Evolutionary conservation across 345 rosid species (phyloP).

Genomic region (Pugionium cornutum): DNA sequence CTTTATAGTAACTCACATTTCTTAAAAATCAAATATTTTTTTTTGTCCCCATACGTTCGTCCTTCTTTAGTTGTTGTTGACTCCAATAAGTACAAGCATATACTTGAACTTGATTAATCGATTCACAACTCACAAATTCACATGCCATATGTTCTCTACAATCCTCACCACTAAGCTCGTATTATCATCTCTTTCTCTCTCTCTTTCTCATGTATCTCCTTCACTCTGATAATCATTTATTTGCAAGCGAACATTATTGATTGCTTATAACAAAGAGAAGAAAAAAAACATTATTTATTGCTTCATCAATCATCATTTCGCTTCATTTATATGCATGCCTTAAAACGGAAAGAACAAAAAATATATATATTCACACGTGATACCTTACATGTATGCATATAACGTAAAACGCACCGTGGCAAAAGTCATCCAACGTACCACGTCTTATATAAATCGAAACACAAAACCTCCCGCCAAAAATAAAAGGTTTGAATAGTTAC

Average conservation of each 20-base stretch:
- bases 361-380: conserved; percentile 32
- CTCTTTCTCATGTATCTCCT: too few relatives aligned
- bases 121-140: conserved; percentile 29
- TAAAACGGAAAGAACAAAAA: too few relatives aligned
- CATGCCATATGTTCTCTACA: conserved; percentile 34
- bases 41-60: conserved; percentile 29
- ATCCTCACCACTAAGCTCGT: conserved; percentile 32
- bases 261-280: too few relatives aligned
- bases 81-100: conserved; percentile 15
- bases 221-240: too few relatives aligned
- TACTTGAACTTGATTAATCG: conserved; percentile 1
- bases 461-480: conserved; percentile 41
- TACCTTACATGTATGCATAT: conserved; percentile 36
- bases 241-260: too few relatives aligned
- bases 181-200: too few relatives aligned
- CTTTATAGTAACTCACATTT: too few relatives aligned
- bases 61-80: too few relatives aligned
- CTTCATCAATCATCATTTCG: too few relatives aligned
- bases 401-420: conserved; percentile 15
- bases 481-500: conserved; percentile 40
- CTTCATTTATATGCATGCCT: not conserved
- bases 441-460: conserved; percentile 9
- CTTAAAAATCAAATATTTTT: not conserved
- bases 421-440: conserved; percentile 32
- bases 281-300: too few relatives aligned